These are phyloP conservation scores for Rhizoclosmatium sp. DNA, from an alignment of 192 early-diverging fungal species.

Conservation along the genomic window DNA sequence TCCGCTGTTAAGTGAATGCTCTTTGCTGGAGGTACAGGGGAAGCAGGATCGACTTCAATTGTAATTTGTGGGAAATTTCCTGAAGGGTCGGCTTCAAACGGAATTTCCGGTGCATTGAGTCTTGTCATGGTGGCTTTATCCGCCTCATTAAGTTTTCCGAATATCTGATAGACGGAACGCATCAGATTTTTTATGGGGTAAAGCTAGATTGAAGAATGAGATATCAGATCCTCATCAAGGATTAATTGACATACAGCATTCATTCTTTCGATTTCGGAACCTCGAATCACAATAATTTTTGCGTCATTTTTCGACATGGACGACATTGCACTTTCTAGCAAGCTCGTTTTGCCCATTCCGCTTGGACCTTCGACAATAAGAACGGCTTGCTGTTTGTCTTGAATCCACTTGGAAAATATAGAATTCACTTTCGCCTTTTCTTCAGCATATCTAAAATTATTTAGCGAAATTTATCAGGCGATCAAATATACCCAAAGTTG, in stretches of 20 bases:
- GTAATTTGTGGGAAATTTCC: not conserved
- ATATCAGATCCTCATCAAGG: not conserved
- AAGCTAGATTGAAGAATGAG: constrained; percentile 2
- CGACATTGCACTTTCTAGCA: constrained; percentile 21
- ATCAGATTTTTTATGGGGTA: constrained; percentile 30
- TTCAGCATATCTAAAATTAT: constrained; percentile 20
- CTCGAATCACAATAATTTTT: constrained; percentile 29
- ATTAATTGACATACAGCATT: constrained; percentile 20
- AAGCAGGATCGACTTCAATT: not conserved
- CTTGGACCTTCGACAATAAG: constrained; percentile 40
- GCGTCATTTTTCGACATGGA: constrained; percentile 18
- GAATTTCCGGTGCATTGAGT: not conserved
- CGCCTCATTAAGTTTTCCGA: not conserved
- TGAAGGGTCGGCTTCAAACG: not conserved
- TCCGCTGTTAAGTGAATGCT: not conserved
- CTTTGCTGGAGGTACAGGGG: not conserved
- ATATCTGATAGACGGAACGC: constrained; percentile 15
- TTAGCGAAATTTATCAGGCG: not conserved
- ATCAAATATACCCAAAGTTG: constrained; percentile 5
- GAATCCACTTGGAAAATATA: constrained; percentile 27
- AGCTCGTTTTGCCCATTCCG: constrained; percentile 43
- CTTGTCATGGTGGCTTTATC: constrained; percentile 13
- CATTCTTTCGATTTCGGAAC: constrained; percentile 35
- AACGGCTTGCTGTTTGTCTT: constrained; percentile 4
- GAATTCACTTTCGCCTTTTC: constrained; percentile 30